phyloP scores from a whole-genome alignment of 2,329 filamentous ascomycete genomes.

The Diaporthe humulicola region DNA sequence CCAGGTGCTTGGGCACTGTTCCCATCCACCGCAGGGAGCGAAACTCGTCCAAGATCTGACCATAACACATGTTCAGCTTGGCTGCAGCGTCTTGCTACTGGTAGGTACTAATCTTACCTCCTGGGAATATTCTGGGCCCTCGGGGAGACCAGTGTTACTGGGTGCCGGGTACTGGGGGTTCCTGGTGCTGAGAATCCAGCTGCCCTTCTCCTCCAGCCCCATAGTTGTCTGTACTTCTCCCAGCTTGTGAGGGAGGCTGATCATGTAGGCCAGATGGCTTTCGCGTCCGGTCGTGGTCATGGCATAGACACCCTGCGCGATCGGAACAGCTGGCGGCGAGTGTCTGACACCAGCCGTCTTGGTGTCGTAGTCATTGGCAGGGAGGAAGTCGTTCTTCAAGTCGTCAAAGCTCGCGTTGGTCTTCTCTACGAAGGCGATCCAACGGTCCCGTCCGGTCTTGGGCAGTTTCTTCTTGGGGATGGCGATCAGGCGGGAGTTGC shows the following conservation, averaged over 20 bases:
- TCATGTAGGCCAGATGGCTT: conserved; percentile 83
- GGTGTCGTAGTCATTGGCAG: conserved; percentile 77
- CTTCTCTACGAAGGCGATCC: conserved; percentile 89
- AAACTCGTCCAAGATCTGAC: conserved; percentile 80
- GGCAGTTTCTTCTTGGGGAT: conserved; percentile 90
- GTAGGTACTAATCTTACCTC: conserved; percentile 62
- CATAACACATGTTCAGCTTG: conserved; percentile 45
- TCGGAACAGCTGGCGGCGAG: conserved; percentile 76
- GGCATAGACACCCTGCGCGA: conserved; percentile 90
- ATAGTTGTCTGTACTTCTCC: conserved; percentile 82
- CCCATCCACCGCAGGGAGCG: conserved; percentile 80
- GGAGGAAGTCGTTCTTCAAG: conserved; percentile 80
- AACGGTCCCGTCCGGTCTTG: conserved; percentile 74
- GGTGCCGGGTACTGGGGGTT: conserved; percentile 81
- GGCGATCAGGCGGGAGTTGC: conserved; percentile 79
- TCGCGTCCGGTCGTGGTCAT: conserved; percentile 79
- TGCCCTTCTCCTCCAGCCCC: conserved; percentile 78
- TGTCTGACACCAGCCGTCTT: conserved; percentile 80
- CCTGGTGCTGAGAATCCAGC: conserved; percentile 84
- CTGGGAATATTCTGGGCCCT: conserved; percentile 78
- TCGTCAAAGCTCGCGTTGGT: conserved; percentile 73
- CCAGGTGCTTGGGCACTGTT: conserved; percentile 79
- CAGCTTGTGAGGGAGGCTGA: conserved; percentile 79
- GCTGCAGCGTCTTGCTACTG: neutral
- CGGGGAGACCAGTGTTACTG: conserved; percentile 70